Percentiles rank a stretch among this genome's conserved stretches.
phyloP scores from a whole-genome alignment of 306 rosid genomes.

The Alnus glutinosa region DNA sequence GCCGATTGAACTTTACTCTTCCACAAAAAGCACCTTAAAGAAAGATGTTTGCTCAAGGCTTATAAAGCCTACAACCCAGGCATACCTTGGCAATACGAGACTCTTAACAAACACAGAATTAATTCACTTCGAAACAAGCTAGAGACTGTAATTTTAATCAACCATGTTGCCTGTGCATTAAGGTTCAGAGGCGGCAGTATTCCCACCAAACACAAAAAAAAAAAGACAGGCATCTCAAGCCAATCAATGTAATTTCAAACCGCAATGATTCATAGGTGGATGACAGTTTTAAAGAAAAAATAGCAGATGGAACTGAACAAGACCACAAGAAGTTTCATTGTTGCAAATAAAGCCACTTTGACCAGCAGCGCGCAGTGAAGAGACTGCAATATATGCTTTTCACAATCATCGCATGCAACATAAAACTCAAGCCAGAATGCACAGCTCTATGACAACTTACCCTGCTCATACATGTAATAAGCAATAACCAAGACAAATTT shows the following conservation, averaged over 20 bases:
- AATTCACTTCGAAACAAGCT: too few species aligned
- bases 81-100: too few species aligned
- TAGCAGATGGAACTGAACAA: not conserved
- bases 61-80: too few species aligned
- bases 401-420: not conserved
- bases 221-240: not conserved
- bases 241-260: not conserved
- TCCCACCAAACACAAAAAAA: too few species aligned
- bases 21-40: too few species aligned
- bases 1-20: too few species aligned
- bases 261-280: not conserved
- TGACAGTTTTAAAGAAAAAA: not conserved
- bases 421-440: not conserved
- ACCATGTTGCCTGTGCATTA: not conserved
- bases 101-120: too few species aligned
- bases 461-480: slow-evolving; percentile 2
- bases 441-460: not conserved
- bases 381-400: not conserved
- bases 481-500: not conserved
- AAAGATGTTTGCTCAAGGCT: too few species aligned
- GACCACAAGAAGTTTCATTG: not conserved
- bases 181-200: not conserved
- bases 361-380: not conserved
- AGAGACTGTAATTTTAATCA: not conserved
- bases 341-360: not conserved